phyloP scores from a whole-genome alignment of 768 basidiomycete species.

The Leccinum fibrillosum region DNA sequence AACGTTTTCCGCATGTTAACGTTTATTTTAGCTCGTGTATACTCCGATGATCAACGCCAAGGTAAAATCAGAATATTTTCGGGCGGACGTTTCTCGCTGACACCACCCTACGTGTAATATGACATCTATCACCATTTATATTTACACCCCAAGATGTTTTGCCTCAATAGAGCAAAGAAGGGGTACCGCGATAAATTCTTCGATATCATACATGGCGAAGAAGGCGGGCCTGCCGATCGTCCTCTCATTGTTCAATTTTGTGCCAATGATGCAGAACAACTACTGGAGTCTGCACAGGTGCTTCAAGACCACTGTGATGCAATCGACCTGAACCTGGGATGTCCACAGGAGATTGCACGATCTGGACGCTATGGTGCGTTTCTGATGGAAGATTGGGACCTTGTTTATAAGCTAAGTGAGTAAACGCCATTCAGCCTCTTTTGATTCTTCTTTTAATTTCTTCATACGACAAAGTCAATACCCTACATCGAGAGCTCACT shows the following conservation, averaged over 20 bases:
- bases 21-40: slow-evolving; percentile 63
- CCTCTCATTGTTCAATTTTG: slow-evolving; percentile 94
- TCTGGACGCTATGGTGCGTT: slow-evolving; percentile 86
- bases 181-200: slow-evolving; percentile 63
- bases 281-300: slow-evolving; percentile 73
- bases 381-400: slow-evolving; percentile 92
- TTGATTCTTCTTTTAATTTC: neutral
- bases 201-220: slow-evolving; percentile 69
- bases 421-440: slow-evolving; percentile 6
- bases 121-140: neutral
- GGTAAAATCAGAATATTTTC: slow-evolving; percentile 34
- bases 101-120: neutral
- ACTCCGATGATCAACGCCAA: slow-evolving; percentile 99
- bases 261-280: slow-evolving; percentile 78
- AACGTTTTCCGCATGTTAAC: neutral
- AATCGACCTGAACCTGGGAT: slow-evolving; percentile 90
- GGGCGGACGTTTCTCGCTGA: neutral
- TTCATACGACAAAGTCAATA: slow-evolving; percentile 59
- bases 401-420: slow-evolving; percentile 77
- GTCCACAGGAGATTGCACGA: slow-evolving; percentile 93
- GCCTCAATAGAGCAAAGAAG: slow-evolving; percentile 32
- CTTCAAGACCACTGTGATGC: slow-evolving; percentile 86
- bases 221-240: slow-evolving; percentile 72
- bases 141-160: slow-evolving; percentile 52
- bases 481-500: slow-evolving; percentile 74